Evolutionary conservation across 108 stramenopile genomes (phyloP).

Genomic region (Seminavis robusta): DNA sequence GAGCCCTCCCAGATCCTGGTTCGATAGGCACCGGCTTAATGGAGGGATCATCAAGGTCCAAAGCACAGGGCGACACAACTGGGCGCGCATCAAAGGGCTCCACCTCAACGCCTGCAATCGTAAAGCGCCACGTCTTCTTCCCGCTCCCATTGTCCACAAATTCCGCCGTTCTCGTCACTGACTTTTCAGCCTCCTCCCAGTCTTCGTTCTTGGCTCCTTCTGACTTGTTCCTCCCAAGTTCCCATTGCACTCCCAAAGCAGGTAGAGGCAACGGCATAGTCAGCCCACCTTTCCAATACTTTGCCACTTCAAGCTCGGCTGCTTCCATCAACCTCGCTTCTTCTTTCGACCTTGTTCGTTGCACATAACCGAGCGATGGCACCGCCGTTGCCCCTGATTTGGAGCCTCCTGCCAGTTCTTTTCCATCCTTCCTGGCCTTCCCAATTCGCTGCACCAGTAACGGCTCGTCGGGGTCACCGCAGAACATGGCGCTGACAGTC

Average conservation of each 20-base stretch:
- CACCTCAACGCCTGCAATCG: background rate
- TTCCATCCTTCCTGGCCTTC: conserved; percentile 3
- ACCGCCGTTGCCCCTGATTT: background rate
- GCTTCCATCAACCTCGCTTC: background rate
- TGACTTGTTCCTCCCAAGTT: no score
- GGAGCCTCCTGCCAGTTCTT: background rate
- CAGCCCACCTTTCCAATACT: no score
- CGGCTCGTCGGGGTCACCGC: conserved; percentile 3
- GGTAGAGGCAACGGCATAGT: background rate
- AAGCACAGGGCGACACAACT: conserved; percentile 1
- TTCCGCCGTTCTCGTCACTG: background rate
- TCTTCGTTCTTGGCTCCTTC: no score
- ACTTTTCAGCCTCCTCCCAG: background rate
- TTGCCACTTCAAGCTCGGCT: background rate
- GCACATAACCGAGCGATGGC: conserved; percentile 2
- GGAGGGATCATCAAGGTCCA: background rate
- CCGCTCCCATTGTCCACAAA: conserved; percentile 3
- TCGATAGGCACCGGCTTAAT: background rate
- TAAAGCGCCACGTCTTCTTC: background rate
- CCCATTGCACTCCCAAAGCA: background rate
- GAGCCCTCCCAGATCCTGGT: no score
- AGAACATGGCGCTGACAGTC: conserved; percentile 3
- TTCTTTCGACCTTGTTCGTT: background rate
- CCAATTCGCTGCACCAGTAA: conserved; percentile 2
- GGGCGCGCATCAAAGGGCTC: conserved; percentile 3